A percentile compares a stretch with the other conserved stretches of the same genome.
These are phyloP conservation scores for Juncus inflexus DNA, from an alignment of 176 grass and related monocot genomes.

Conservation along the genomic window DNA sequence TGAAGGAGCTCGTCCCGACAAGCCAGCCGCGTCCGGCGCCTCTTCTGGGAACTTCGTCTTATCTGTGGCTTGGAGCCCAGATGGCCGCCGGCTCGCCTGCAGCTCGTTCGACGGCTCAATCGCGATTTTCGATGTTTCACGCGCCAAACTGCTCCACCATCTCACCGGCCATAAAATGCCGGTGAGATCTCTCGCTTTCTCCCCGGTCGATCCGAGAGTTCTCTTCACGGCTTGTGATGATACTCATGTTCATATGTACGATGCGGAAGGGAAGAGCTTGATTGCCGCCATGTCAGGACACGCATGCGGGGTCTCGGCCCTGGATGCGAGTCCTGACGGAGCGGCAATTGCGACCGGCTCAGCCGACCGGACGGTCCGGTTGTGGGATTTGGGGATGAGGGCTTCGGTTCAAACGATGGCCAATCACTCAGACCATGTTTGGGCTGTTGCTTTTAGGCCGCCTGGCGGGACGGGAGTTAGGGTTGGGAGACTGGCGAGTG, in stretches of 20 bases:
- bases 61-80: slow-evolving; percentile 86
- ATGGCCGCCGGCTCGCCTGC: slow-evolving; percentile 71
- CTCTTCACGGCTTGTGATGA: slow-evolving; percentile 79
- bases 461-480: slow-evolving; percentile 54
- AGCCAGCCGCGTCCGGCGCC: slow-evolving; percentile 10
- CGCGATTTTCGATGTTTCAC: slow-evolving; percentile 51
- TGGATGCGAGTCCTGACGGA: slow-evolving; percentile 74
- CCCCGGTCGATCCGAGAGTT: slow-evolving; percentile 68
- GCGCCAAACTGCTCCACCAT: slow-evolving; percentile 86
- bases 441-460: slow-evolving; percentile 69
- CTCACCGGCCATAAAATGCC: slow-evolving; percentile 88
- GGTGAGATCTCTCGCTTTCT: slow-evolving; percentile 81
- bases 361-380: slow-evolving; percentile 60
- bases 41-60: slow-evolving; percentile 70
- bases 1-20: slow-evolving; percentile 61
- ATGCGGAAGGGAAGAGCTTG: slow-evolving; percentile 72
- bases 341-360: slow-evolving; percentile 68
- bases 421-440: slow-evolving; percentile 87
- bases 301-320: slow-evolving; percentile 66
- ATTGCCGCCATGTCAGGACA: slow-evolving; percentile 83
- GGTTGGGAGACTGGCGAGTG: slow-evolving; percentile 60
- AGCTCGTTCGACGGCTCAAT: slow-evolving; percentile 81
- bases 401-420: slow-evolving; percentile 81
- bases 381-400: slow-evolving; percentile 80
- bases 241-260: slow-evolving; percentile 84